Conservation (phyloP, 345 rosid genomes). For the Clausena lansium region DNA sequence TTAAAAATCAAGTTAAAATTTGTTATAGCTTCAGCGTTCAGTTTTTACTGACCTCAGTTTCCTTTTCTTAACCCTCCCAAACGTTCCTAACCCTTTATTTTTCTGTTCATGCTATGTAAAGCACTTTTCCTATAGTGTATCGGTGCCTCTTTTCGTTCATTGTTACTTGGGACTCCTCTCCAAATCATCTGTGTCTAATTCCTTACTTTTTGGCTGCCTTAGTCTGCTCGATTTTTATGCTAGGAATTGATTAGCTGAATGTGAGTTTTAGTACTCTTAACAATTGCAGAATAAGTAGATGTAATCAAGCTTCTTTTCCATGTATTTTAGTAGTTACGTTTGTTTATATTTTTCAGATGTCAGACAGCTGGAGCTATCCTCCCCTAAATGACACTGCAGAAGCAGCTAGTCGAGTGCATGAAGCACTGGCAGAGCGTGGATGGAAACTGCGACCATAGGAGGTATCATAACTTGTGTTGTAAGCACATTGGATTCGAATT, state of each 20-base stretch:
- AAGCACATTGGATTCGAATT: conserved; percentile 16
- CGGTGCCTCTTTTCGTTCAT: neutral
- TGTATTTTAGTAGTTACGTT: neutral
- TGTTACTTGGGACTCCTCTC: neutral
- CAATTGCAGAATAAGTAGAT: conserved; percentile 5
- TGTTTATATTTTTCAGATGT: conserved; percentile 46
- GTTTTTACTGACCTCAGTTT: neutral
- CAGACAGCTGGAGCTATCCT: conserved; percentile 95
- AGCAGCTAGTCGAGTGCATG: conserved; percentile 69
- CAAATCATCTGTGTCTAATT: neutral
- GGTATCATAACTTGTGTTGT: conserved; percentile 23
- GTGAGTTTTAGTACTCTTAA: neutral
- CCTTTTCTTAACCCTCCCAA: neutral
- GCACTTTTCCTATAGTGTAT: neutral
- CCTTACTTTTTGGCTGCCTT: neutral
- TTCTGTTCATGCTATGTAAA: neutral
- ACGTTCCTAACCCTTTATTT: neutral
- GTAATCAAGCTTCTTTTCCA: conserved; percentile 1
- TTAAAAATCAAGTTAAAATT: neutral
- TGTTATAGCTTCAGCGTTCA: neutral
- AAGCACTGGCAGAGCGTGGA: conserved; percentile 75
- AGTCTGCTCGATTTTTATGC: neutral
- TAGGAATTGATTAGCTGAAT: neutral
- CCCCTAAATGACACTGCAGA: conserved; percentile 88
- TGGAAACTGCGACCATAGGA: conserved; percentile 65